phyloP scores from a whole-genome alignment of 2,329 filamentous ascomycete genomes.

The Pestalotiopsis sp. region DNA sequence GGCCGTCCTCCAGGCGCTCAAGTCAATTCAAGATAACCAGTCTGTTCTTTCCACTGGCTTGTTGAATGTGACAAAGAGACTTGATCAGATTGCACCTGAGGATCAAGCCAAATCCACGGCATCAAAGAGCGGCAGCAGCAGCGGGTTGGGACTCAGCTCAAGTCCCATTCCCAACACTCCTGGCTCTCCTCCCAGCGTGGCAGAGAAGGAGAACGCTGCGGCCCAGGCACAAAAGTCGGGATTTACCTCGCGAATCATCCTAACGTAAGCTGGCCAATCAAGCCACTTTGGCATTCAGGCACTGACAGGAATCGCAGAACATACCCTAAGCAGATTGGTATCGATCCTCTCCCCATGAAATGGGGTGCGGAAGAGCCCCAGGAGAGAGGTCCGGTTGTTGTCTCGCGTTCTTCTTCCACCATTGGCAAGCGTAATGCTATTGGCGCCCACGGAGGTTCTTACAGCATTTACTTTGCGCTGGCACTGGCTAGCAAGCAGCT shows the following conservation, averaged over 20 bases:
- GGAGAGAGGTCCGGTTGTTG: slow-evolving; percentile 82
- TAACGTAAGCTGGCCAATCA: slow-evolving; percentile 42
- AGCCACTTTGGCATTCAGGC: background rate
- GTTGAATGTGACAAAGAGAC: slow-evolving; percentile 27
- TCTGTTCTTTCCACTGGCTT: slow-evolving; percentile 26
- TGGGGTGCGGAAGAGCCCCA: slow-evolving; percentile 81
- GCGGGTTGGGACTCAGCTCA: background rate
- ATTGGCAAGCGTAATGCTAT: slow-evolving; percentile 75
- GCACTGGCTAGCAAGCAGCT: slow-evolving; percentile 91
- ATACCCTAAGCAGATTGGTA: slow-evolving; percentile 91
- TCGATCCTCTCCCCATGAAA: slow-evolving; percentile 84
- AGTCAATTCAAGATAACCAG: slow-evolving; percentile 29
- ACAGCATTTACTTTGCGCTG: slow-evolving; percentile 92
- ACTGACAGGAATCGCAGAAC: slow-evolving; percentile 49
- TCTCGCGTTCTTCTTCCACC: slow-evolving; percentile 73
- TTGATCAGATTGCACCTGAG: slow-evolving; percentile 19
- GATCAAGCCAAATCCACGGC: background rate
- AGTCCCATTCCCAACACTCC: slow-evolving; percentile 7
- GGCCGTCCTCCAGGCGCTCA: slow-evolving; percentile 29
- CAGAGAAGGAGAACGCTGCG: slow-evolving; percentile 20
- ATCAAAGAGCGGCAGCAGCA: background rate
- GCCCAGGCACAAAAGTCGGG: slow-evolving; percentile 38
- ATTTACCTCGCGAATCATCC: slow-evolving; percentile 55
- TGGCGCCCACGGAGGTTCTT: slow-evolving; percentile 71
- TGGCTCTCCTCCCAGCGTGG: slow-evolving; percentile 17